A percentile compares a stretch with the other conserved stretches of the same genome.
Conservation (phyloP, 768 basidiomycete genomes). For the Mycena capillaripes region DNA sequence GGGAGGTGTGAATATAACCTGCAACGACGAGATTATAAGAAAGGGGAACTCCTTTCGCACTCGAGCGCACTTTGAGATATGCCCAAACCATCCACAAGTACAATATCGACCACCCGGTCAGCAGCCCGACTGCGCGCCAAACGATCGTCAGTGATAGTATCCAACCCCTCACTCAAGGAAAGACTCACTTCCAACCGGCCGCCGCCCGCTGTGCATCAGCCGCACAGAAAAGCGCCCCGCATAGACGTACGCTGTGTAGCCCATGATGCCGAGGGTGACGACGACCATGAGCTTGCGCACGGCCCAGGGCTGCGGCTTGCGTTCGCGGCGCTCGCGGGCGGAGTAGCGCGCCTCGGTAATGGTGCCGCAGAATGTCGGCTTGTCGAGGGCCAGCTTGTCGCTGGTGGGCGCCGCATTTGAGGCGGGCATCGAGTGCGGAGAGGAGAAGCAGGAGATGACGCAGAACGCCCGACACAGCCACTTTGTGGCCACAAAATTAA, state of each 20-base stretch:
- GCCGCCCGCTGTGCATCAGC: slow-evolving; percentile 72
- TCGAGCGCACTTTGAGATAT: slow-evolving; percentile 71
- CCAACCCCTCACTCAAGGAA: background rate
- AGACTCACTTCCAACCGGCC: slow-evolving; percentile 77
- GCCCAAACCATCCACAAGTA: slow-evolving; percentile 84
- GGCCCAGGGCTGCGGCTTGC: slow-evolving; percentile 81
- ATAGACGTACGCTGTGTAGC: slow-evolving; percentile 84
- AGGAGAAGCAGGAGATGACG: background rate
- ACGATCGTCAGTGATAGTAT: background rate
- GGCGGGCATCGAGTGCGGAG: background rate
- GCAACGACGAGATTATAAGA: background rate
- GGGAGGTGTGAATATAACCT: slow-evolving; percentile 78
- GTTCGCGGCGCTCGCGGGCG: slow-evolving; percentile 56
- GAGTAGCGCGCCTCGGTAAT: slow-evolving; percentile 61
- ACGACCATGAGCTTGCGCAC: slow-evolving; percentile 77
- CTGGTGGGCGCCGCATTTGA: background rate
- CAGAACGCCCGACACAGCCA: background rate
- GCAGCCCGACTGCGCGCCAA: slow-evolving; percentile 69
- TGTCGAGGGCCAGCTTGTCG: slow-evolving; percentile 14
- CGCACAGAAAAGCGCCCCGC: slow-evolving; percentile 78
- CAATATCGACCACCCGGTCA: slow-evolving; percentile 74
- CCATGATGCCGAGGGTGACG: slow-evolving; percentile 71
- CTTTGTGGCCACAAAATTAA: no score
- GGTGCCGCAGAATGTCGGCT: slow-evolving; percentile 62
- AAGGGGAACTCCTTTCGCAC: no score